Evolutionary conservation across 164 flowering plant species (phyloP).

Genomic region (Amborella trichopoda): DNA sequence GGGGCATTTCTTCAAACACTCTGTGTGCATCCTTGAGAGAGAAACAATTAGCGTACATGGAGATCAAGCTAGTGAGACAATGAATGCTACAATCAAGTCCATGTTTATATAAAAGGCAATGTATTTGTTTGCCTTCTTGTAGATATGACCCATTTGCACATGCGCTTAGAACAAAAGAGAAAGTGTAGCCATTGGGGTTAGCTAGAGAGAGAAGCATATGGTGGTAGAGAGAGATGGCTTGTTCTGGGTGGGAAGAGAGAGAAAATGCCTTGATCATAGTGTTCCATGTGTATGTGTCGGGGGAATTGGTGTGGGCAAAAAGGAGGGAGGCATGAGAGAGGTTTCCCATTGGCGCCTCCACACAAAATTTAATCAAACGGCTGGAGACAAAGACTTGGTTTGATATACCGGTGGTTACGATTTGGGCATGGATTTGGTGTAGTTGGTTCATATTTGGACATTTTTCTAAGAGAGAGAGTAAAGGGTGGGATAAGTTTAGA

Average conservation of each 20-base stretch:
- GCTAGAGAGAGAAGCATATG: conserved; percentile 8
- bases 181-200: conserved; percentile 15
- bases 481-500: conserved; percentile 8
- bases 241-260: conserved; percentile 4
- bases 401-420: conserved; percentile 8
- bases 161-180: conserved; percentile 14
- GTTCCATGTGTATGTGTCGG: conserved; percentile 14
- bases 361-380: conserved; percentile 8
- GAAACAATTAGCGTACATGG: conserved; percentile 11
- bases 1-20: conserved; percentile 11
- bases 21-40: neutral
- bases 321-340: conserved; percentile 5
- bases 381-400: conserved; percentile 7
- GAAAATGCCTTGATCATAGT: conserved; percentile 9
- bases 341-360: conserved; percentile 5
- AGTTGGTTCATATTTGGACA: conserved; percentile 9
- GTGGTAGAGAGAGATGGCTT: conserved; percentile 6
- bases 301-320: conserved; percentile 10
- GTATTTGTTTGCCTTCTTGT: conserved; percentile 11
- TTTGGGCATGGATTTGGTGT: conserved; percentile 14
- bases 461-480: conserved; percentile 10
- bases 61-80: conserved; percentile 10
- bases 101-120: conserved; percentile 10
- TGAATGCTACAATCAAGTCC: conserved; percentile 5
- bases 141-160: conserved; percentile 8